A percentile compares a stretch with the other conserved stretches of the same genome.
Evolutionary conservation across 257 asterid genomes (phyloP).

Genomic region (Solanum neorickii): DNA sequence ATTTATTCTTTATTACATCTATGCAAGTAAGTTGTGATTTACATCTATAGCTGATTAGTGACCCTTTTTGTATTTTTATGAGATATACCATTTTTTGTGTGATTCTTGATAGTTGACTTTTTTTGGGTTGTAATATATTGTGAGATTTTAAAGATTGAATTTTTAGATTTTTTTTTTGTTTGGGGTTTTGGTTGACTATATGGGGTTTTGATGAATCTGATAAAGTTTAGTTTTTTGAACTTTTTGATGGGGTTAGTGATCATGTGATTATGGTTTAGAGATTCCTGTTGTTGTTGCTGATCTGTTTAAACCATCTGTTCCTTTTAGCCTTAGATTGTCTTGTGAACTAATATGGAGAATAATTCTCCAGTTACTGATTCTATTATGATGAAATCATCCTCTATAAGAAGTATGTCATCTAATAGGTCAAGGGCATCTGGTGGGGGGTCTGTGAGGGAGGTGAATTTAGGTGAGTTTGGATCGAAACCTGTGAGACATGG

Average conservation of each 20-base stretch:
- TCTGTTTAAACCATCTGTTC: conserved; percentile 12
- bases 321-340: conserved; percentile 8
- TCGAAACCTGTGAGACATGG: conserved; percentile 53
- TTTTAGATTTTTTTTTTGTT: neutral
- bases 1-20: neutral
- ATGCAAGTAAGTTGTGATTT: conserved; percentile 9
- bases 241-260: conserved; percentile 17
- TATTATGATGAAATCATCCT: conserved; percentile 28
- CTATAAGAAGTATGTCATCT: conserved; percentile 42
- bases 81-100: neutral
- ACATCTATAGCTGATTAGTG: neutral
- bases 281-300: conserved; percentile 27
- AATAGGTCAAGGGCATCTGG: conserved; percentile 42
- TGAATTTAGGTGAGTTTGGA: conserved; percentile 43
- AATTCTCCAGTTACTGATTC: conserved; percentile 18
- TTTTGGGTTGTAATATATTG: neutral
- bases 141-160: neutral
- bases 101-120: neutral
- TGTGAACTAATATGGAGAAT: conserved; percentile 27
- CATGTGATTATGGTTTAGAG: conserved; percentile 33
- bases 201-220: neutral
- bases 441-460: conserved; percentile 55
- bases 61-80: neutral
- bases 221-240: conserved; percentile 8
- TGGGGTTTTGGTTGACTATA: neutral